These are phyloP conservation scores for Solanum etuberosum DNA, from an alignment of 257 asterid species.

Conservation along the genomic window DNA sequence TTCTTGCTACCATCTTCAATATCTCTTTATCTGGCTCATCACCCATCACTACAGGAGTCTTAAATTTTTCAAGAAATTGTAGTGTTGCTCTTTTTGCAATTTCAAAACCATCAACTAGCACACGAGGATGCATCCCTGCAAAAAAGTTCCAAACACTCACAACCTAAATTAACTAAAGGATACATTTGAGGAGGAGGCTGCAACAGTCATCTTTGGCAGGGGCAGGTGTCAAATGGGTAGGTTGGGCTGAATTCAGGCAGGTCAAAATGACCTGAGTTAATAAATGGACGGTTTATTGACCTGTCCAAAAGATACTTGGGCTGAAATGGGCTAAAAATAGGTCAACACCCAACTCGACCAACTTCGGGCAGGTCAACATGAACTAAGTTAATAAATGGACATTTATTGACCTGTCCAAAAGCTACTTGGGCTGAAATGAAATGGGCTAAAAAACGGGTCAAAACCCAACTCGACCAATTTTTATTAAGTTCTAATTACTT, in stretches of 20 bases:
- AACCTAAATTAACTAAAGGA: background rate
- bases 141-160: background rate
- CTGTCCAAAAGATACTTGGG: background rate
- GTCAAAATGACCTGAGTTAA: background rate
- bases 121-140: slow-evolving; percentile 99
- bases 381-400: background rate
- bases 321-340: background rate
- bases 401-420: background rate
- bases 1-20: slow-evolving; percentile 95
- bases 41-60: slow-evolving; percentile 91
- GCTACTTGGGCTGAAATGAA: background rate
- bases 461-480: background rate
- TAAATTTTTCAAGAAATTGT: slow-evolving; percentile 83
- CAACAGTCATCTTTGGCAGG: background rate
- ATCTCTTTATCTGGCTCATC: slow-evolving; percentile 93
- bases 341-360: background rate
- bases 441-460: background rate
- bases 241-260: background rate
- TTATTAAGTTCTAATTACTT: background rate
- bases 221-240: background rate
- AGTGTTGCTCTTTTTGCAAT: slow-evolving; percentile 91
- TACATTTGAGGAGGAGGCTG: background rate
- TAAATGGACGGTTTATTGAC: background rate
- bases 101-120: slow-evolving; percentile 93
- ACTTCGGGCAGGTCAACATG: background rate